Evolutionary conservation across 1,284 basidiomycete genomes (phyloP).

Genomic region (Golubevia pallescens): DNA sequence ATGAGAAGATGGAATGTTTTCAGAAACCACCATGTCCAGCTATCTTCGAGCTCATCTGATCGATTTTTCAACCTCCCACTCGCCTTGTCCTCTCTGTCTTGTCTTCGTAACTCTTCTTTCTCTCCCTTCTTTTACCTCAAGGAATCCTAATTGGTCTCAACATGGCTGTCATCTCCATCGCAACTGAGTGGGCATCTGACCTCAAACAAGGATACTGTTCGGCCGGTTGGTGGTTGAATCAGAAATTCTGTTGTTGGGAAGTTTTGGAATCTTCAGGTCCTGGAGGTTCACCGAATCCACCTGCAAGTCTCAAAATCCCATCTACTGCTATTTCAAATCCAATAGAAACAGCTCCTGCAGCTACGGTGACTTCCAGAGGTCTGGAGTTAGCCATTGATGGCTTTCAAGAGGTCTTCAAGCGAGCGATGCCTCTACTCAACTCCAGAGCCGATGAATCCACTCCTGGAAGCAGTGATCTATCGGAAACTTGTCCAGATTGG

Average conservation of each 20-base stretch:
- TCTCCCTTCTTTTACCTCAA: slow-evolving; percentile 66
- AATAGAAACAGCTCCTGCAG: neutral
- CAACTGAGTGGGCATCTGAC: slow-evolving; percentile 97
- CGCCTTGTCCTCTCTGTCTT: no score
- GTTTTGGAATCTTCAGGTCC: slow-evolving; percentile 55
- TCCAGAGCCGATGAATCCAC: slow-evolving; percentile 14
- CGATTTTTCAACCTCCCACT: no score
- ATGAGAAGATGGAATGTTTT: no score
- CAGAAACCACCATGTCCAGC: no score
- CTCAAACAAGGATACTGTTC: slow-evolving; percentile 96
- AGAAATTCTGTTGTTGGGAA: slow-evolving; percentile 98
- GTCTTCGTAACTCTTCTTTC: no score
- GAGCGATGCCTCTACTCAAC: slow-evolving; percentile 14
- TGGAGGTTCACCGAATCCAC: slow-evolving; percentile 33
- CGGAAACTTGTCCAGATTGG: slow-evolving; percentile 88
- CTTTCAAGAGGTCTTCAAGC: slow-evolving; percentile 68
- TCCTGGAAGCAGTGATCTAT: slow-evolving; percentile 13
- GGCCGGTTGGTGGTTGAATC: slow-evolving; percentile 97
- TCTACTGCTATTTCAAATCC: slow-evolving; percentile 15
- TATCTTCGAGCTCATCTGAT: no score
- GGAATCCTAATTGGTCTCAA: slow-evolving; percentile 90
- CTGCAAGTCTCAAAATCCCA: slow-evolving; percentile 24
- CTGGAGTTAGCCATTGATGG: slow-evolving; percentile 50
- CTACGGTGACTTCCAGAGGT: neutral
- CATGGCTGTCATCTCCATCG: slow-evolving; percentile 90